Base-by-base conservation (phyloP, 306 rosid species). In the Oemleria cerasiformis region DNA sequence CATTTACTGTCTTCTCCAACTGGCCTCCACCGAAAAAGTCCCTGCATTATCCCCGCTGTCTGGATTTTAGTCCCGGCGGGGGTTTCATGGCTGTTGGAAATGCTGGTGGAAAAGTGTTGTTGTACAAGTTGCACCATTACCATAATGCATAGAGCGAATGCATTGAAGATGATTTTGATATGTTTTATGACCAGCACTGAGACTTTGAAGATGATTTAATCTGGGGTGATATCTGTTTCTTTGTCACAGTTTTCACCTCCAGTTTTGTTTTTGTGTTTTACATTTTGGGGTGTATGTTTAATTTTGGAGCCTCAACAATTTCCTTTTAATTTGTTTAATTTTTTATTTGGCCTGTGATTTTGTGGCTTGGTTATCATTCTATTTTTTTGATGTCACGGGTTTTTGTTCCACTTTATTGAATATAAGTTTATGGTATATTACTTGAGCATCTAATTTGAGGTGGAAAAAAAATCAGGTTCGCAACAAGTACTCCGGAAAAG, bases 61-160 rank as follows among this genome's bases (percentile, higher is more conserved):
- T 86, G 74, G 97, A 92, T 78, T 92, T 92, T 71, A 89, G 97
- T 72, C 97, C 97, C 6, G 94, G 93, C 19, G 94, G 97, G 34
- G 96, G 96, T 39, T 92, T 86, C 87, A 87, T 92, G 96, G 97
- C 96, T 11, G 72, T 86, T 47, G 97, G 97, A 76, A 91, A 85
- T 20, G 84, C 88, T 60, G 76, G 90, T 39, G 97, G 97, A 63
- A 92, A 77, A 63, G 97, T 89, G 23, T 65, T 89, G 57, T 55
- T 92, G 70, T 92, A 85, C 77, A 83, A 77, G 79, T 40, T 80
- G 58, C 85, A 85, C 51, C 90, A 85, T 71, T 82, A 85, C 63
- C 72, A 55, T 60, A 79, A 76, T 54, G 87, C 87, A 9, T 79
- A 79, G 74, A 71, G 20, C 38, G 34, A 50, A 36, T 67, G 67